Base-by-base conservation (phyloP, 2,329 filamentous ascomycete species). In the Pseudogymnoascus verrucosus region DNA sequence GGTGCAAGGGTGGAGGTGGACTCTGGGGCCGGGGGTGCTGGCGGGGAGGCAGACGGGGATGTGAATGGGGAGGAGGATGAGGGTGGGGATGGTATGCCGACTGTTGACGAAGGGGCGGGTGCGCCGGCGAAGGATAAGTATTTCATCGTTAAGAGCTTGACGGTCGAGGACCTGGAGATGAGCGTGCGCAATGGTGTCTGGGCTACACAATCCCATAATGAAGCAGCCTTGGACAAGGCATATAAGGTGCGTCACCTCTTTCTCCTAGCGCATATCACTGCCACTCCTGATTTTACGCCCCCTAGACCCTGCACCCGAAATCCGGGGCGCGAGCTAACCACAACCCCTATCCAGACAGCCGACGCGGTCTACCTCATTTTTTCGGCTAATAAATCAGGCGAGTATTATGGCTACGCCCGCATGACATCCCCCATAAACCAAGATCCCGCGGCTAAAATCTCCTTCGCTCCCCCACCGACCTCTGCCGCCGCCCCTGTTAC, bases 371-470 rank as follows among this genome's bases (percentile, higher is more conserved):
- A 93, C 71, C 80, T 98, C 31, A 85, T 98, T 12, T 98, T 98
- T 74, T 98, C 93, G 1, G 93, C 93, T 11, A 98, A 98, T 76
- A 97, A 97, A 72, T 97, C 93, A 0, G 93, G 93, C 11, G 93
- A 97, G 75, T 98, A 97, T 73, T 97, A 95, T 76, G 93, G 93
- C 19, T 97, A 96, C 72, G 93, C 93, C 19, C 86, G 89, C 39
- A 98, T 98, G 93, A 79, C 82, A 8, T 96, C 93, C 21, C 80
- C 86, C 3, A 96, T 97, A 70, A 87, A 89, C 69, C 84, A 93
- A 63, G 89, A 96, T 68, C 86, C 88, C 10, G 81, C 82, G 0
- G 84, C 87, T 0, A 84, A 86, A 0, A 85, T 90, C 60, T 82
- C 89, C 71, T 88, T 91, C 74, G 85, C 86, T 4, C 86, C 86